These are phyloP conservation scores for Microstegium vimineum DNA, from an alignment of 176 grass and related monocot genomes.

Conservation along the genomic window DNA sequence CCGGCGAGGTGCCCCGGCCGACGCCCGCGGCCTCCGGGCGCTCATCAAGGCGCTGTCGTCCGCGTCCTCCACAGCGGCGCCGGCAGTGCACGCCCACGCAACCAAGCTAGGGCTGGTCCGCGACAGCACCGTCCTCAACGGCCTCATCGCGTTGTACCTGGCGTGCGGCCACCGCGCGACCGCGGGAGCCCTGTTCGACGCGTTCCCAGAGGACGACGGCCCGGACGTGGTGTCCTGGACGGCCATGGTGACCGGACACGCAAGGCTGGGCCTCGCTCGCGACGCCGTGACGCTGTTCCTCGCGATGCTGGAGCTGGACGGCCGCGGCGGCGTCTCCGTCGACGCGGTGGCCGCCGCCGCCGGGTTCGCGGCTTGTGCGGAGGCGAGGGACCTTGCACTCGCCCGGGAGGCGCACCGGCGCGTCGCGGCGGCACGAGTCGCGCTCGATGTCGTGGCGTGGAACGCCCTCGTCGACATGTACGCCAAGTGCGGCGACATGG, in stretches of 20 bases:
- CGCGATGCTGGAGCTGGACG: neutral
- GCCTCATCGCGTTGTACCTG: conserved; percentile 39
- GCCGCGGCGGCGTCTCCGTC: neutral
- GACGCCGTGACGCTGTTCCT: conserved; percentile 38
- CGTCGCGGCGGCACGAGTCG: conserved; percentile 10
- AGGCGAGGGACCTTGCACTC: conserved; percentile 29
- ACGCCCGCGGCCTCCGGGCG: neutral
- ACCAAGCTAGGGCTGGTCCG: conserved; percentile 10
- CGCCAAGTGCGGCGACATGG: conserved; percentile 55
- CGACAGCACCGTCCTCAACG: conserved; percentile 26
- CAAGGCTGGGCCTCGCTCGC: neutral
- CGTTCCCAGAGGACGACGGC: neutral
- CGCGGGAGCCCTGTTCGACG: neutral
- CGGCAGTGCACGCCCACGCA: neutral
- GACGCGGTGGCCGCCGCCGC: conserved; percentile 37
- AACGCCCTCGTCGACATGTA: conserved; percentile 83
- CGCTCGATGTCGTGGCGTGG: conserved; percentile 53
- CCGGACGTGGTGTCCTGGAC: conserved; percentile 55
- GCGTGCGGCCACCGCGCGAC: neutral
- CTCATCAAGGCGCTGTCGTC: neutral
- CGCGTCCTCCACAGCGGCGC: neutral
- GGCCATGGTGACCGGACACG: conserved; percentile 28
- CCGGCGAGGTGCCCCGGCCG: neutral
- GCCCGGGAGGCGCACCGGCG: conserved; percentile 43
- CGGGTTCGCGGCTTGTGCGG: conserved; percentile 54